Base-by-base conservation (phyloP, 176 grass and related monocot genomes). In the Oryza glaberrima region DNA sequence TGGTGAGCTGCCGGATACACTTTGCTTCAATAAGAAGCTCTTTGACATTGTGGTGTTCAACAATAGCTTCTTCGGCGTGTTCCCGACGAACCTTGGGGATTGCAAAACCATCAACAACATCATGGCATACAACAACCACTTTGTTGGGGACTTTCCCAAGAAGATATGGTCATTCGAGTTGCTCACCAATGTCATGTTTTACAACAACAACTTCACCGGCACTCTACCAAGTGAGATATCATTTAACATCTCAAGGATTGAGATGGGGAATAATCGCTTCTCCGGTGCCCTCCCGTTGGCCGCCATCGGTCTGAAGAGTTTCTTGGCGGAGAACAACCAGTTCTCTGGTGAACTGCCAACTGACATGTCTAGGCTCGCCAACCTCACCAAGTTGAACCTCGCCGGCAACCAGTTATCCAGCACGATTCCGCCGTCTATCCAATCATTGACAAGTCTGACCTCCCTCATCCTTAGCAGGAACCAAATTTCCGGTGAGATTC, bases 221-320 rank as follows among this genome's bases (percentile, higher is more conserved):
- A 54, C 5, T 2, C 73, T 93, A 4, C 91, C 94, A 0, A 71
- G 34, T 13, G 73, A 22, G 14, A 65, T 96, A 75, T 80, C 91
- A 0, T 3, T 1, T 16, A 91, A 75, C 5, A 80, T 96, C 22
- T 13, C 49, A 0, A 46, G 30, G 28, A 48, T 96, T 15, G 68
- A 89, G 13, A 93, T 96, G 35, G 16, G 73, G 17, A 75, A 85
- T 70, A 96, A 96, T 15, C 19, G 0, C 2, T 96, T 96, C 78
- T 58, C 45, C 8, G 91, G 94, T 3, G 13, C 19, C 0, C 16
- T 96, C 35, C 35, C 35, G 4, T 35, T 0, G 4, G 22, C 94
- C 94, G 66, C 94, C 0, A 3, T 44, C 1, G 19, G 26, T 0
- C 25, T 96, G 1, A 9, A 4, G 9, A 60, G 1, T 0, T 91